Evolutionary conservation across 768 basidiomycete genomes (phyloP).

Genomic region (Coprinopsis cinerea): DNA sequence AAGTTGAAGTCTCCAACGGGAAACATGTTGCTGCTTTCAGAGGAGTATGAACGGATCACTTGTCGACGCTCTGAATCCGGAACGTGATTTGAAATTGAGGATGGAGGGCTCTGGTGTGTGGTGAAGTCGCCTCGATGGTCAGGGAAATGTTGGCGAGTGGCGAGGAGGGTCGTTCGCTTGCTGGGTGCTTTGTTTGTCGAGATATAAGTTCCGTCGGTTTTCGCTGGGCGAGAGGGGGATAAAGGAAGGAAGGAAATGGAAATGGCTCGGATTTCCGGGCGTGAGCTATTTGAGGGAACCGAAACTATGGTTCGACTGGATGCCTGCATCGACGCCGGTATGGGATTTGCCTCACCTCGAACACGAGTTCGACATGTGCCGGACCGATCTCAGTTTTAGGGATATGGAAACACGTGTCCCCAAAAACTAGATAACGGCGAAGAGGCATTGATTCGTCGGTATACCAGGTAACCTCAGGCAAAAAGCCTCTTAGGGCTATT

Average conservation of each 20-base stretch:
- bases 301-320: background rate
- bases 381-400: conserved; percentile 1
- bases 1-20: conserved; percentile 49
- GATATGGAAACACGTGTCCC: conserved; percentile 6
- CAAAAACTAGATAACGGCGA: background rate
- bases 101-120: background rate
- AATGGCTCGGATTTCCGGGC: background rate
- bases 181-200: background rate
- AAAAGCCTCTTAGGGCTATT: no score
- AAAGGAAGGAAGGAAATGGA: background rate
- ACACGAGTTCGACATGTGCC: conserved; percentile 1
- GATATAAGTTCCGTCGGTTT: background rate
- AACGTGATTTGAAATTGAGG: background rate
- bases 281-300: conserved; percentile 1
- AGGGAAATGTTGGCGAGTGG: no score
- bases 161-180: no score
- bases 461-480: no score
- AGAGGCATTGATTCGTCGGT: no score
- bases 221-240: background rate
- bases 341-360: background rate
- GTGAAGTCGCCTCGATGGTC: no score
- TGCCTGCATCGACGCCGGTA: background rate
- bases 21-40: conserved; percentile 28
- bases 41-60: background rate
- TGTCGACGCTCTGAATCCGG: background rate